These are phyloP conservation scores for Pythium diclinum DNA, from an alignment of 352 stramenopile species.

Conservation along the genomic window DNA sequence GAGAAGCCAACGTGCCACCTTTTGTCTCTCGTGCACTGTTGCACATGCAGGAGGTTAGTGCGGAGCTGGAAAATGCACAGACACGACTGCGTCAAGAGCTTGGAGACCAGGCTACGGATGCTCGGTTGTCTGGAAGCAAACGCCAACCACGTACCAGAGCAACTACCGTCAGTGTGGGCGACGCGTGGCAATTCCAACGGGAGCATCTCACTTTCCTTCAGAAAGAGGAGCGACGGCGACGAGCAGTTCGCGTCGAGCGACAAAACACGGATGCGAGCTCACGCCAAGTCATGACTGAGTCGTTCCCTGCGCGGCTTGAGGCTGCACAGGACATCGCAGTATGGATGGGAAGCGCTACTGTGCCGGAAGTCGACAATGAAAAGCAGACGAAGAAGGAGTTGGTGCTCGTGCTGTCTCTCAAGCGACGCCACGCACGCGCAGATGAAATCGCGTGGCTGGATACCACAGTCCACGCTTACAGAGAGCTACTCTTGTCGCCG, in stretches of 20 bases:
- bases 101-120: too few species aligned
- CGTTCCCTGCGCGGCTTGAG: conserved; percentile 13
- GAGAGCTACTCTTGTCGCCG: conserved; percentile 24
- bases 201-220: conserved; percentile 13
- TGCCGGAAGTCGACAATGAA: background rate
- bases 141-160: background rate
- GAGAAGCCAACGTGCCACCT: background rate
- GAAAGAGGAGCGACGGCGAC: conserved; percentile 16
- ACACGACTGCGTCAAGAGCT: background rate
- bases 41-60: conserved; percentile 1
- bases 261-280: conserved; percentile 5
- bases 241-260: conserved; percentile 12
- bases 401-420: conserved; percentile 13
- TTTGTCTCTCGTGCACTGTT: background rate
- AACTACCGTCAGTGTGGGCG: background rate
- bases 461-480: conserved; percentile 4
- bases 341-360: conserved; percentile 7
- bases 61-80: background rate
- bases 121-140: background rate
- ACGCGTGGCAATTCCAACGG: conserved; percentile 24
- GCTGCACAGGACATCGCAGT: background rate
- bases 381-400: conserved; percentile 8
- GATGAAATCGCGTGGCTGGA: conserved; percentile 14
- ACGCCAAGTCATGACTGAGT: conserved; percentile 7
- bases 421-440: background rate